Percentiles rank a stretch among this genome's conserved stretches.
Conservation (phyloP, 768 basidiomycete genomes). For the Coprinellus aureogranulatus region DNA sequence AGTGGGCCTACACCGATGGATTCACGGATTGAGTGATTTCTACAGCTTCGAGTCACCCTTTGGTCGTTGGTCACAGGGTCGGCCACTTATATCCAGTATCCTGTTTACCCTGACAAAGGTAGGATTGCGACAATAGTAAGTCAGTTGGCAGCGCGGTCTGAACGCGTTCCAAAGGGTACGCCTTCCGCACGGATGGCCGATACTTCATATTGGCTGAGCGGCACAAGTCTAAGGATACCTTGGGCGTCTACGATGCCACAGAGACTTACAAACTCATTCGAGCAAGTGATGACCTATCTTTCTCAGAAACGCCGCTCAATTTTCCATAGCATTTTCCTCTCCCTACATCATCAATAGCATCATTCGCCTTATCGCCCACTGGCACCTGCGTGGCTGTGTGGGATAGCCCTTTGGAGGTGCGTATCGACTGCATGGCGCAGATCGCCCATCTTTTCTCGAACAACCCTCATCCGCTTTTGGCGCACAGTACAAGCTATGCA, state of each 20-base stretch:
- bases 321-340: constrained; percentile 72
- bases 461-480: too few relatives aligned
- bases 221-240: constrained; percentile 84
- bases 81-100: constrained; percentile 84
- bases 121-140: constrained; percentile 5
- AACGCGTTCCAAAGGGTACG: constrained; percentile 50
- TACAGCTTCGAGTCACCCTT: constrained; percentile 78
- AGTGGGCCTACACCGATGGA: constrained; percentile 27
- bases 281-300: constrained; percentile 39
- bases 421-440: constrained; percentile 13
- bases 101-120: constrained; percentile 81
- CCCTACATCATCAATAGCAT: constrained; percentile 69
- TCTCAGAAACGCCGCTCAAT: neutral
- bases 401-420: constrained; percentile 83
- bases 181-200: constrained; percentile 75
- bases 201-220: constrained; percentile 87
- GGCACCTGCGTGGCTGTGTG: constrained; percentile 76
- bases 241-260: constrained; percentile 78
- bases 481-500: constrained; percentile 76
- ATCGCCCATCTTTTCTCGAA: neutral
- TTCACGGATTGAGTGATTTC: constrained; percentile 3
- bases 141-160: neutral
- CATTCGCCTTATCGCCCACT: constrained; percentile 71
- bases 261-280: constrained; percentile 71
- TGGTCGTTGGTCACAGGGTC: constrained; percentile 78